These are phyloP conservation scores for Cutaneotrichosporon sp. DNA, from an alignment of 1,284 basidiomycete genomes.

Conservation along the genomic window DNA sequence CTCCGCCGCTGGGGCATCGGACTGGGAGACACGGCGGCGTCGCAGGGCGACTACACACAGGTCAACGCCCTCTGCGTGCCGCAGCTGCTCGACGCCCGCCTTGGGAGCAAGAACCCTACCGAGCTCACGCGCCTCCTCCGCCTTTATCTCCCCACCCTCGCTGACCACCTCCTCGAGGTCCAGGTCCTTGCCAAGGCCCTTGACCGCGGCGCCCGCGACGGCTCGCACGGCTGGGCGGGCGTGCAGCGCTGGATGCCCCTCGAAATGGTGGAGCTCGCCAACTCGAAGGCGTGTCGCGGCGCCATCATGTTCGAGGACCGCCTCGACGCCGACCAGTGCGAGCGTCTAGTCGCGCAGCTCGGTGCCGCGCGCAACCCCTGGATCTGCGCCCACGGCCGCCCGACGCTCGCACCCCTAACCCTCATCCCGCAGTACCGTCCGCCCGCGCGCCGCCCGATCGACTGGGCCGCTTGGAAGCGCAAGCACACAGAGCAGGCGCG, in stretches of 20 bases:
- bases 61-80: conserved; percentile 49
- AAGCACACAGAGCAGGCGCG: neutral
- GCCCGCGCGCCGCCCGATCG: conserved; percentile 18
- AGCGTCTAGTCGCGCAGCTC: conserved; percentile 67
- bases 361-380: conserved; percentile 77
- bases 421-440: conserved; percentile 20
- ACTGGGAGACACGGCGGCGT: conserved; percentile 51
- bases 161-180: conserved; percentile 33
- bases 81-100: conserved; percentile 31
- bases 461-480: conserved; percentile 26
- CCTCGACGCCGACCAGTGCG: conserved; percentile 68
- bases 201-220: conserved; percentile 30
- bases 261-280: conserved; percentile 75
- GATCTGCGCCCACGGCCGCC: conserved; percentile 85
- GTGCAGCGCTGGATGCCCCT: conserved; percentile 75
- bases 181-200: conserved; percentile 33
- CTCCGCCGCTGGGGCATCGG: conserved; percentile 73
- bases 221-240: conserved; percentile 55
- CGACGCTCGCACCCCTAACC: conserved; percentile 52
- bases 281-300: conserved; percentile 90
- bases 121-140: conserved; percentile 43
- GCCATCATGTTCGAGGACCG: conserved; percentile 96
- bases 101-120: conserved; percentile 33
- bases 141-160: conserved; percentile 35
- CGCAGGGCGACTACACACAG: conserved; percentile 47